Evolutionary conservation across 2,329 filamentous ascomycete genomes (phyloP), one percentile per base, ranked within the genome.

Genomic region (Aspergillus flavus): DNA sequence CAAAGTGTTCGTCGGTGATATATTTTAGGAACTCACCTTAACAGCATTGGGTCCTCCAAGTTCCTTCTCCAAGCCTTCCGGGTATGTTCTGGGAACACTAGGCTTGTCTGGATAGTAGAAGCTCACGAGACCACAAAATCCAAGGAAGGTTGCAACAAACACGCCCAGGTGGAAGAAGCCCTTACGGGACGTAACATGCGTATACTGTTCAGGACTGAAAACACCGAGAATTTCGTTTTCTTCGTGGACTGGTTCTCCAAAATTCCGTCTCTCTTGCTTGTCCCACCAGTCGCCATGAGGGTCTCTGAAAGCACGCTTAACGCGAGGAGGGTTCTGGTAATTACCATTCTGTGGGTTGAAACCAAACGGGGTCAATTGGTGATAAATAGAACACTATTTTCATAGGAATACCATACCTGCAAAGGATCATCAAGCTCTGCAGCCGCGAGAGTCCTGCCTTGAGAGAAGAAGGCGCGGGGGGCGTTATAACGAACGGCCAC

Each of bases 211-310:
- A 2, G 93, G 88, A 57, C 92, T 91, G 81, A 99, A 94, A 68
- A 97, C 90, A 71, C 93, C 94, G 62, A 98, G 85, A 62, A 93
- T 86, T 78, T 99, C 96, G 80, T 97, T 91, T 79, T 99, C 95
- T 81, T 99, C 96, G 80, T 99, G 94, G 58, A 96, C 88, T 14
- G 94, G 92, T 81, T 99, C 96, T 80, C 94, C 94, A 78, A 92
- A 98, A 85, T 99, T 98, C 74, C 95, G 89, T 77, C 94, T 90
- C 80, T 98, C 95, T 82, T 99, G 95, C 80, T 93, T 91, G 81
- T 99, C 94, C 92, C 93, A 98, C 93, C 93, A 99, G 76, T 92
- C 89, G 76, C 81, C 94, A 78, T 98, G 87, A 41, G 96, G 95
- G 79, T 98, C 95, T 77, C 95, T 92, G 82, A 93, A 91, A 79